A percentile compares a stretch with the other conserved stretches of the same genome.
Conservation (phyloP, 257 asterid species). For the Linaria vulgaris region DNA sequence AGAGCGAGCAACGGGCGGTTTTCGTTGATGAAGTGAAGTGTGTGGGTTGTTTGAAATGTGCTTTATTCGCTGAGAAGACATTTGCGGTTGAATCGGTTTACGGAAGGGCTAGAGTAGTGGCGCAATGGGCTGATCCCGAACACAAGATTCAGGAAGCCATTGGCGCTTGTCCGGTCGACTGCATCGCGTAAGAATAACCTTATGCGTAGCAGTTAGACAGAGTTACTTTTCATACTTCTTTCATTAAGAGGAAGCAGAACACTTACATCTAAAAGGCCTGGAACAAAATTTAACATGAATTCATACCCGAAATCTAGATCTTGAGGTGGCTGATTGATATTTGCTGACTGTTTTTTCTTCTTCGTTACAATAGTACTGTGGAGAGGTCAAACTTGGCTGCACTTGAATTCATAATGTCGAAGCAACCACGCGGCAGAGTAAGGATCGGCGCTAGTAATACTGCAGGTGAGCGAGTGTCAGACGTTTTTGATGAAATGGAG, state of each 20-base stretch:
- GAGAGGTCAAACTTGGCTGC: slow-evolving; percentile 81
- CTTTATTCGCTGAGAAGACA: slow-evolving; percentile 76
- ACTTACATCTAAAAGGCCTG: no score
- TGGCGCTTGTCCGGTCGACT: slow-evolving; percentile 80
- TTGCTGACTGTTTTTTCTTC: background rate
- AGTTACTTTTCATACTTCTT: no score
- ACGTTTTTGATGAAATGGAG: slow-evolving; percentile 68
- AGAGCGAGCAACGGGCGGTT: slow-evolving; percentile 68
- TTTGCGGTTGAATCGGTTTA: slow-evolving; percentile 78
- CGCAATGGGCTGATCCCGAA: slow-evolving; percentile 95
- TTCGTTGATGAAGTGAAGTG: slow-evolving; percentile 95
- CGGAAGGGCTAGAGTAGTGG: slow-evolving; percentile 87
- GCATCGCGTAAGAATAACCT: slow-evolving; percentile 75
- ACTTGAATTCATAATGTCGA: slow-evolving; percentile 85
- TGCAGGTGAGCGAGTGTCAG: slow-evolving; percentile 57
- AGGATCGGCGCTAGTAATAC: slow-evolving; percentile 71
- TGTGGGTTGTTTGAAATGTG: slow-evolving; percentile 90
- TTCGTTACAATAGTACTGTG: slow-evolving; percentile 44
- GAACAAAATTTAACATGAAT: no score
- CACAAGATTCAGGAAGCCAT: slow-evolving; percentile 78
- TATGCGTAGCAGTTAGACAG: no score
- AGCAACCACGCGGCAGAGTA: slow-evolving; percentile 75
- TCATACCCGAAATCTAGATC: background rate
- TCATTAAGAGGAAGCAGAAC: no score
- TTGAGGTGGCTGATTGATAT: background rate